These are phyloP conservation scores for Barnettozyma pratensis DNA, from an alignment of 805 yeast genomes.

Conservation along the genomic window DNA sequence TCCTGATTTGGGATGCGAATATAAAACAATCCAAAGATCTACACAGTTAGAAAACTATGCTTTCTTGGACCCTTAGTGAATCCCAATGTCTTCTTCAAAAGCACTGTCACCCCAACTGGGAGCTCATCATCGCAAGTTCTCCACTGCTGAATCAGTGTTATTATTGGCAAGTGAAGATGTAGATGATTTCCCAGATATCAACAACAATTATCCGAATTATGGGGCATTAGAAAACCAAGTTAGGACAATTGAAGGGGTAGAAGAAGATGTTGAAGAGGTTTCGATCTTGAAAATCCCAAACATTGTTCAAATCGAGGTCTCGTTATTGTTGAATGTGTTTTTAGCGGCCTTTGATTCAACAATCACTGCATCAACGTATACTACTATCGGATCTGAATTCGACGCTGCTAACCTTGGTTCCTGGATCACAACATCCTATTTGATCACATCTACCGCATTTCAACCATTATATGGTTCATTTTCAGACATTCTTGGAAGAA, in stretches of 20 bases:
- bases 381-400: constrained; percentile 40
- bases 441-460: constrained; percentile 36
- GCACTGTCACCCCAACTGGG: background rate
- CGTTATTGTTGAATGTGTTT: constrained; percentile 34
- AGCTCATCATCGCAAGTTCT: constrained; percentile 1
- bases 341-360: constrained; percentile 45
- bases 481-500: constrained; percentile 35
- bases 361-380: constrained; percentile 43
- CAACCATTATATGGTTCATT: constrained; percentile 39
- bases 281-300: constrained; percentile 18
- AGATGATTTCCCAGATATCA: constrained; percentile 1
- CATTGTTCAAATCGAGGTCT: constrained; percentile 29
- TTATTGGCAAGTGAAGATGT: constrained; percentile 16
- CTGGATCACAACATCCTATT: constrained; percentile 39
- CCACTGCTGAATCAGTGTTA: constrained; percentile 11
- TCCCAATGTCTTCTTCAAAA: background rate
- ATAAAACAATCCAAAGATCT: background rate
- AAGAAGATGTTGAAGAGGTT: constrained; percentile 9
- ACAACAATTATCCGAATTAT: background rate
- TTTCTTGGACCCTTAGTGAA: background rate
- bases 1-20: background rate
- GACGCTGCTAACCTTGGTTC: constrained; percentile 31
- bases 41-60: background rate
- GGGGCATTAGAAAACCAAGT: background rate
- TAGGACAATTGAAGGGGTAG: background rate